These are phyloP conservation scores for Torulaspora microellipsoides DNA, from an alignment of 805 yeast species.

Conservation along the genomic window DNA sequence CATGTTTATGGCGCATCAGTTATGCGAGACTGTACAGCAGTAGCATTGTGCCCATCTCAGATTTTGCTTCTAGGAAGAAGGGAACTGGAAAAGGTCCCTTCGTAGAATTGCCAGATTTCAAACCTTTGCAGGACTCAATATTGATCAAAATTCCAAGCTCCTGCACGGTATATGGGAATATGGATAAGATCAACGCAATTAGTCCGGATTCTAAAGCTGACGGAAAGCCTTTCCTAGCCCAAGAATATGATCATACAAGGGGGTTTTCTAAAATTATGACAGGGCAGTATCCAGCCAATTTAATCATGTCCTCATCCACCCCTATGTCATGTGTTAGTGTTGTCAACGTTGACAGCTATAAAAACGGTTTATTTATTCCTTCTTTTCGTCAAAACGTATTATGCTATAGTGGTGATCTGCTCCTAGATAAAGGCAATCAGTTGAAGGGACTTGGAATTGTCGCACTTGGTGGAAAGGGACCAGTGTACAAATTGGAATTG, in stretches of 20 bases:
- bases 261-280: slow-evolving; percentile 17
- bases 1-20: not conserved
- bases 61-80: slow-evolving; percentile 17
- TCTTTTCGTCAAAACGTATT: slow-evolving; percentile 17
- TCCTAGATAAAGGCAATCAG: slow-evolving; percentile 9
- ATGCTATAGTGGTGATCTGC: slow-evolving; percentile 27
- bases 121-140: slow-evolving; percentile 20
- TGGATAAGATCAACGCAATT: slow-evolving; percentile 19
- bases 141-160: slow-evolving; percentile 22
- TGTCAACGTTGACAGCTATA: slow-evolving; percentile 21
- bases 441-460: slow-evolving; percentile 29
- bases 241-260: slow-evolving; percentile 8
- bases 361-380: slow-evolving; percentile 23
- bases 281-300: slow-evolving; percentile 25
- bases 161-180: slow-evolving; percentile 19
- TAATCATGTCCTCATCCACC: slow-evolving; percentile 28
- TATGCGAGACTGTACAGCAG: slow-evolving; percentile 2
- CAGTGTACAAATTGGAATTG: slow-evolving; percentile 26
- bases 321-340: slow-evolving; percentile 26
- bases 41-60: slow-evolving; percentile 5
- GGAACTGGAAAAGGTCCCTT: slow-evolving; percentile 33
- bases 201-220: slow-evolving; percentile 9
- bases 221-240: slow-evolving; percentile 12
- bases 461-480: slow-evolving; percentile 32
- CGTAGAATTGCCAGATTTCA: slow-evolving; percentile 25